A percentile compares a stretch with the other conserved stretches of the same genome.
Evolutionary conservation across 306 rosid genomes (phyloP).

Genomic region (barrel medic (Medicago truncatula)): DNA sequence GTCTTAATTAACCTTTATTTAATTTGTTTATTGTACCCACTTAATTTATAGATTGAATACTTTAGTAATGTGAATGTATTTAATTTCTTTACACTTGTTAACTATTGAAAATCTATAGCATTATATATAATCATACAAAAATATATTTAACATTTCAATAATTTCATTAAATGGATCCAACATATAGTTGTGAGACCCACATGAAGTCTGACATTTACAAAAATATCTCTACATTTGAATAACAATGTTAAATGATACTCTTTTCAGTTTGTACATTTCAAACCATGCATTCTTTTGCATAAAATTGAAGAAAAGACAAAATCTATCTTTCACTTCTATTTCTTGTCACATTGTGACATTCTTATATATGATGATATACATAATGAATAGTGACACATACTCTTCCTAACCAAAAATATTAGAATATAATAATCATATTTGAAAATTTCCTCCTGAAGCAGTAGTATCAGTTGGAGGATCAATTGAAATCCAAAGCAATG

Average conservation of each 20-base stretch:
- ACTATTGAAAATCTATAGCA: constrained; percentile 4
- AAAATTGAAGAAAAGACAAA: not conserved
- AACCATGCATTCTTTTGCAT: not conserved
- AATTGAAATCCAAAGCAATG: constrained; percentile 71
- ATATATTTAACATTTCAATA: too few species aligned
- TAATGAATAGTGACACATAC: not conserved
- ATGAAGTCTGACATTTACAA: too few species aligned
- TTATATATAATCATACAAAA: not conserved
- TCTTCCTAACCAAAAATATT: not conserved
- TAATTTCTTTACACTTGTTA: too few species aligned
- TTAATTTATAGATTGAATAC: not conserved
- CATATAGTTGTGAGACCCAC: too few species aligned
- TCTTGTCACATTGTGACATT: not conserved
- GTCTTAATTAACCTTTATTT: not conserved
- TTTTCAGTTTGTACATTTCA: constrained; percentile 31
- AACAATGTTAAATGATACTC: not conserved
- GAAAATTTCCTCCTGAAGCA: constrained; percentile 17
- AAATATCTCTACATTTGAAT: not conserved
- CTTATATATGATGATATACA: not conserved
- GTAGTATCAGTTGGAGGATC: constrained; percentile 60
- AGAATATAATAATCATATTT: constrained; percentile 37
- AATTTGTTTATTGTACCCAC: too few species aligned
- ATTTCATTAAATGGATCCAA: too few species aligned
- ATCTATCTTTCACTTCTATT: not conserved
- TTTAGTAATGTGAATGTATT: not conserved